These are phyloP conservation scores for Salpingoeca rosetta DNA, from an alignment of 78 protist species.

Conservation along the genomic window DNA sequence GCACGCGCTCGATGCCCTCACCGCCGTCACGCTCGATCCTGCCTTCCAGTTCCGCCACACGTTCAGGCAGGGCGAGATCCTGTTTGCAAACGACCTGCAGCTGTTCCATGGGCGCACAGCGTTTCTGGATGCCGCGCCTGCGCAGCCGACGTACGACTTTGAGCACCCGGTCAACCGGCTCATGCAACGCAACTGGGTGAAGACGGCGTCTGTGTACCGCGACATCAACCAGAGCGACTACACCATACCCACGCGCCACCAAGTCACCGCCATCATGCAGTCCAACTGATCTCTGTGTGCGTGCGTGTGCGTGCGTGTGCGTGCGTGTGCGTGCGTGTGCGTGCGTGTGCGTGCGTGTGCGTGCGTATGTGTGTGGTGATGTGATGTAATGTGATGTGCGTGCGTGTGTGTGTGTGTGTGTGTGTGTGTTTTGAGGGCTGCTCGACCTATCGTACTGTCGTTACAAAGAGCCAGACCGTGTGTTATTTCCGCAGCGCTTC, in stretches of 20 bases:
- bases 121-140: background rate
- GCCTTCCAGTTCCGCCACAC: conserved; percentile 15
- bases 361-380: background rate
- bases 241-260: background rate
- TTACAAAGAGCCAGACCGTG: no score
- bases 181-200: background rate
- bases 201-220: no score
- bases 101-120: conserved; percentile 20
- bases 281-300: background rate
- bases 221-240: background rate
- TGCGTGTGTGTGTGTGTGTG: background rate
- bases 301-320: background rate
- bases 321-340: background rate
- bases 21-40: background rate
- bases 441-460: no score
- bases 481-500: no score
- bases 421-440: background rate
- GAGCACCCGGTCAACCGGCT: background rate
- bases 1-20: conserved; percentile 16
- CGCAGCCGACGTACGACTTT: background rate
- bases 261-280: background rate
- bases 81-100: conserved; percentile 4
- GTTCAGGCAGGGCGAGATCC: conserved; percentile 6
- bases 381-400: background rate
- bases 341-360: background rate